A percentile compares a stretch with the other conserved stretches of the same genome.
Evolutionary conservation across 352 stramenopile species (phyloP).

Genomic region (Pythium sukuiense): DNA sequence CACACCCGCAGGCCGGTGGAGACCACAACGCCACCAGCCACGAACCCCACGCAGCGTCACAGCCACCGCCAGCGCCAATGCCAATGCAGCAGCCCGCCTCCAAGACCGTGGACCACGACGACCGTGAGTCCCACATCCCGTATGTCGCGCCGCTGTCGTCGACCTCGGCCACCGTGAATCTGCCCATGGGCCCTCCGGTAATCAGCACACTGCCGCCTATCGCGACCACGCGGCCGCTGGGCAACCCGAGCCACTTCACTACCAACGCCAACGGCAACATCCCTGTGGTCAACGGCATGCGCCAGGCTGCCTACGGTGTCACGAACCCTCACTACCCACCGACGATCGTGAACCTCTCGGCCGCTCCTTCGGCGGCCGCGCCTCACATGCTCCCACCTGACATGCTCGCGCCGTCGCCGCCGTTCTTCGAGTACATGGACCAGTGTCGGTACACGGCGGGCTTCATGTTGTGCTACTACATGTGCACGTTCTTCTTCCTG

Average conservation of each 20-base stretch:
- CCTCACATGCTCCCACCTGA: slow-evolving; percentile 13
- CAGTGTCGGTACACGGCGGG: slow-evolving; percentile 58
- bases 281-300: slow-evolving; percentile 27
- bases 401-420: slow-evolving; percentile 15
- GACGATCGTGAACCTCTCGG: slow-evolving; percentile 21
- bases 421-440: slow-evolving; percentile 59
- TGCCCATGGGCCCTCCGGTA: slow-evolving; percentile 8
- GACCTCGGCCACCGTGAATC: slow-evolving; percentile 21
- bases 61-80: background rate
- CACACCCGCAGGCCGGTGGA: background rate
- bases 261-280: slow-evolving; percentile 18
- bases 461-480: slow-evolving; percentile 71
- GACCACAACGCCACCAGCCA: background rate
- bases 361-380: slow-evolving; percentile 17
- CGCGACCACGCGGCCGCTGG: slow-evolving; percentile 19
- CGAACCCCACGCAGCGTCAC: background rate
- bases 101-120: background rate
- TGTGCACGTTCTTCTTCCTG: slow-evolving; percentile 67
- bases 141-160: slow-evolving; percentile 16
- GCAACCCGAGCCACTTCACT: background rate
- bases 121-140: slow-evolving; percentile 2
- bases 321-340: slow-evolving; percentile 17
- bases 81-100: background rate
- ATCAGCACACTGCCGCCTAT: slow-evolving; percentile 29
- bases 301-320: slow-evolving; percentile 11